Conservation (phyloP, 2,329 filamentous ascomycete genomes). For the Penicillium sp. region DNA sequence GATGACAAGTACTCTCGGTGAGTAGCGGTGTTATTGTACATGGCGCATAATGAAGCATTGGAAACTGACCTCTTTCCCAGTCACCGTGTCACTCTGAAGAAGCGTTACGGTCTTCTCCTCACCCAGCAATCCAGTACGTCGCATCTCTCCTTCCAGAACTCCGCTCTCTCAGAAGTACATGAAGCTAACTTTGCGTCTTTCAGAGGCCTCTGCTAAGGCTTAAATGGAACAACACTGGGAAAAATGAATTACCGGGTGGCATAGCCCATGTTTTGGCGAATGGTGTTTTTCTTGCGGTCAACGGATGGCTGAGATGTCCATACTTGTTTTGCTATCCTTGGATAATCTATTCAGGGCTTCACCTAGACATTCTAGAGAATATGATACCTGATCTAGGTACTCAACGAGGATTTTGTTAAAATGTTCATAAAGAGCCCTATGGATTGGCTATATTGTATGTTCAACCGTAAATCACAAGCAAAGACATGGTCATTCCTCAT, state of each 20-base stretch:
- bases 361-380: constrained; percentile 9
- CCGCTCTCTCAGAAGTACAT: no score
- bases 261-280: constrained; percentile 34
- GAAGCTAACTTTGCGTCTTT: constrained; percentile 9
- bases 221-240: constrained; percentile 21
- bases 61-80: constrained; percentile 40
- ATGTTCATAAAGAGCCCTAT: constrained; percentile 11
- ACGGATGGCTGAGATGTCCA: constrained; percentile 24
- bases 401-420: constrained; percentile 9
- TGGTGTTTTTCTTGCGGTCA: constrained; percentile 36
- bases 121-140: constrained; percentile 66
- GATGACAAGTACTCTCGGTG: constrained; percentile 95
- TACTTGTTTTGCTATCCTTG: constrained; percentile 16
- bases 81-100: constrained; percentile 92
- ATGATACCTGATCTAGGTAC: constrained; percentile 13
- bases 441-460: constrained; percentile 18
- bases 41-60: neutral
- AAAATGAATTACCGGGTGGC: constrained; percentile 26
- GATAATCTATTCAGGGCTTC: constrained; percentile 16
- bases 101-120: constrained; percentile 82
- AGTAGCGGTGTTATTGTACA: constrained; percentile 8
- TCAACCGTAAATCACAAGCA: constrained; percentile 21
- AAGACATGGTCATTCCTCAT: constrained; percentile 18
- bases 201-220: constrained; percentile 32
- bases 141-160: neutral